Base-by-base conservation (phyloP, 106 monocot species). In the Dendrobium huoshanense region DNA sequence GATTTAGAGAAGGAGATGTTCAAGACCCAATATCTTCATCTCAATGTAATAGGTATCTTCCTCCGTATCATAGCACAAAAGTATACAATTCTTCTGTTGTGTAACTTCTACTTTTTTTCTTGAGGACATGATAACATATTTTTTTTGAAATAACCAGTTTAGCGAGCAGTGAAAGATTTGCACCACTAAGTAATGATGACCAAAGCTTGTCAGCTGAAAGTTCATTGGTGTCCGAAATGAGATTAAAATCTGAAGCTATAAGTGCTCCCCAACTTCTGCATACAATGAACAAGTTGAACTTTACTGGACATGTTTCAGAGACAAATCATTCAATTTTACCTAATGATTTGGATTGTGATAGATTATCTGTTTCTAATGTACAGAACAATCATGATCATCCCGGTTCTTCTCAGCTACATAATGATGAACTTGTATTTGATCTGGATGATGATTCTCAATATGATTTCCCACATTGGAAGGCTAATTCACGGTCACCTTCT, bases 261-360 rank as follows among this genome's bases (percentile, higher is more conserved):
- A 94, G 89, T 65, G 33, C 80, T 77, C 87, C 97, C 29, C 79
- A 83, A 77, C 92, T 88, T 29, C 90, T 91, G 76, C 85, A 85
- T 82, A 92, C 92, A 51, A 91, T 83, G 80, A 80, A 84, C 1
- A 86, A 83, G 82, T 67, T 86, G 54, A 88, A 82, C 67, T 84
- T 44, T 78, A 81, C 78, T 29, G 87, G 90, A 75, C 85, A 88
- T 79, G 81, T 78, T 83, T 51, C 78, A 37, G 82, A 88, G 79
- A 68, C 81, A 82, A 83, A 84, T 33, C 86, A 86, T 42, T 80
- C 80, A 67, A 40, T 24, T 8, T 67, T 79, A 47, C 73, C 75
- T 67, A 85, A 86, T 87, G 88, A 86, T 75, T 45, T 73, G 54
- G 85, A 82, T 8, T 78, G 56, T 61, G 83, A 78, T 61, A 70